phyloP scores from a whole-genome alignment of 176 grass and related monocot species.

The Hordeum vulgare region DNA sequence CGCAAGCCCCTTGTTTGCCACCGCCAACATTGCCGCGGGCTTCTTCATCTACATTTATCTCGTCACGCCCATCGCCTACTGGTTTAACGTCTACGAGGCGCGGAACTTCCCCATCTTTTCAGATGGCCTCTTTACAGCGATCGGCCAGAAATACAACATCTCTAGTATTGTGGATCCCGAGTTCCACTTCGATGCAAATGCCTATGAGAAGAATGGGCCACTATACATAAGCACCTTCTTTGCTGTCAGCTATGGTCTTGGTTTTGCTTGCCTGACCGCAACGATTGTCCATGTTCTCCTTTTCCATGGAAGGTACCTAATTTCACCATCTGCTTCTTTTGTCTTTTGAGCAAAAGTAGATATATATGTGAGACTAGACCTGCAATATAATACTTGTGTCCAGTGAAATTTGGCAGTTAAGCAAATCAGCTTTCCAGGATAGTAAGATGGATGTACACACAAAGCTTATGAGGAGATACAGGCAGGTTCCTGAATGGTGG shows the following conservation, averaged over 20 bases:
- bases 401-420: no score
- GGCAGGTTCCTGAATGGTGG: no score
- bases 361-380: conserved; percentile 12
- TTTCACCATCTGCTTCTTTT: neutral
- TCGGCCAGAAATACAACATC: conserved; percentile 65
- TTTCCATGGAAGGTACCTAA: conserved; percentile 69
- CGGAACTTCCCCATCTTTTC: conserved; percentile 80
- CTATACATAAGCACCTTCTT: conserved; percentile 85
- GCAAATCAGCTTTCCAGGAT: no score
- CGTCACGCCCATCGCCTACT: conserved; percentile 55
- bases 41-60: conserved; percentile 65
- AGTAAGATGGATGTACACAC: no score
- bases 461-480: no score
- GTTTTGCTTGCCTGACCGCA: conserved; percentile 74
- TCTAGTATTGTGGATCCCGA: conserved; percentile 53
- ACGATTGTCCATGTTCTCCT: neutral
- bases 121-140: conserved; percentile 43
- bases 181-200: conserved; percentile 57
- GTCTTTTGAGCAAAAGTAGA: neutral
- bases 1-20: conserved; percentile 88
- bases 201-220: conserved; percentile 63
- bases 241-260: conserved; percentile 57
- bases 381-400: neutral
- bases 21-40: conserved; percentile 67
- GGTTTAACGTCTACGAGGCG: conserved; percentile 62